Evolutionary conservation across 768 basidiomycete genomes (phyloP), one percentile per base, ranked within the genome.

Genomic region (Daedaleopsis nitida): DNA sequence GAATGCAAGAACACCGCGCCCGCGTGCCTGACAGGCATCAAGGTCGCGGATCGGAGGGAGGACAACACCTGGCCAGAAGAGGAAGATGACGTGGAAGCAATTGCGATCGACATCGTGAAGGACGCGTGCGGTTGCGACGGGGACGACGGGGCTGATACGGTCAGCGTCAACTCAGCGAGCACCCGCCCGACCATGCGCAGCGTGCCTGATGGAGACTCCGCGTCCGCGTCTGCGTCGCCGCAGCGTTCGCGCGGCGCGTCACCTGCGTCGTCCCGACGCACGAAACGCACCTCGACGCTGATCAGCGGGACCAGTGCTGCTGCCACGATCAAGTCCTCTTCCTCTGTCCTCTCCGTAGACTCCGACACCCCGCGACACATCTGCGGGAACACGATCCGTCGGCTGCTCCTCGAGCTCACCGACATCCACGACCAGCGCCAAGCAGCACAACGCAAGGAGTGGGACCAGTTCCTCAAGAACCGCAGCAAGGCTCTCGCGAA

Each of bases 391-490:
- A 92, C 89, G 3, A 81, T 96, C 27, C 84, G 88, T 5, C 74
- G 75, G n/a, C 77, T 97, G 35, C 80, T 98, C 6, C 81, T 85
- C 19, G 83, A 89, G 70, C 80, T 97, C 50, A 94, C 86, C 5
- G 83, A 84, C 64, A 88, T 92, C 12, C 95, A 98, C 69, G 94
- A 97, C 68, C 75, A 84, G 65, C 85, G 86, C 38, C 94, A 98
- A 68, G 75, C 76, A 1, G 67, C 79, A 10, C 87, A 84, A 64
- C 79, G 87, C 57, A 85, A 85, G 62, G 92, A 91, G 57, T 98
- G 97, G 96, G 94, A 96, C 62, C 82, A 78, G 0, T 98, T 96
- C 71, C 84, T 98, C 17, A 86, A 83, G 63, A 84, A 89, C 65
- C 78, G 89, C 52, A 84, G 74, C 66, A 84, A 82, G 65, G 77